Evolutionary conservation across 2,329 filamentous ascomycete species (phyloP).

Genomic region (Diaporthe ampelina): DNA sequence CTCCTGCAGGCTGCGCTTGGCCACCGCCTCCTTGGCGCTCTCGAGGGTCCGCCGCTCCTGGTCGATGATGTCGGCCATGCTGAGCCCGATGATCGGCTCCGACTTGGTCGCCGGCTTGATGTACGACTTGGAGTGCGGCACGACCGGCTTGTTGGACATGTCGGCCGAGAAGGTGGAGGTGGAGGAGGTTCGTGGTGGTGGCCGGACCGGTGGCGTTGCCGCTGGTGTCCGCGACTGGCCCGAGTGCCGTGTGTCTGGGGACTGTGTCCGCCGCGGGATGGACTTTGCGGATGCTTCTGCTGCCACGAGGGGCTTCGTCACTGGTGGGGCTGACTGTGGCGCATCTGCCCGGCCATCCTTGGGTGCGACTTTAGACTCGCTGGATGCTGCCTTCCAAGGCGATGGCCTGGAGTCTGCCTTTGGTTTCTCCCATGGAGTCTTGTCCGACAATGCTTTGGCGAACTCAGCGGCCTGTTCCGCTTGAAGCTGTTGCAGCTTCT

Average conservation of each 20-base stretch:
- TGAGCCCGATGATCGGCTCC: conserved; percentile 77
- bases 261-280: conserved; percentile 65
- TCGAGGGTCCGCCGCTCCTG: conserved; percentile 90
- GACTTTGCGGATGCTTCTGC: conserved; percentile 57
- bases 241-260: conserved; percentile 73
- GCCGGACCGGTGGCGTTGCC: conserved; percentile 39
- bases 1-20: conserved; percentile 90
- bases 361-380: conserved; percentile 63
- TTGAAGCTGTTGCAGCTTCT: conserved; percentile 82
- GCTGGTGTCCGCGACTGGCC: conserved; percentile 63
- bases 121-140: conserved; percentile 74
- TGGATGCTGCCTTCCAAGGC: conserved; percentile 76
- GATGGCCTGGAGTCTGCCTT: conserved; percentile 57
- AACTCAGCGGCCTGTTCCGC: conserved; percentile 60
- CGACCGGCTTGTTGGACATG: conserved; percentile 56
- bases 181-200: conserved; percentile 38
- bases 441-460: conserved; percentile 49
- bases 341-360: conserved; percentile 62
- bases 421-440: conserved; percentile 61
- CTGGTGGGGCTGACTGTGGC: conserved; percentile 48
- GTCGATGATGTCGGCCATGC: conserved; percentile 89
- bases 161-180: conserved; percentile 46
- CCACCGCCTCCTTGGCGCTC: conserved; percentile 83
- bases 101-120: conserved; percentile 69
- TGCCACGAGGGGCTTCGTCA: conserved; percentile 59